Evolutionary conservation across 768 basidiomycete species (phyloP), one percentile per base, ranked within the genome.

Genomic region (Leccinum pellstonianum): DNA sequence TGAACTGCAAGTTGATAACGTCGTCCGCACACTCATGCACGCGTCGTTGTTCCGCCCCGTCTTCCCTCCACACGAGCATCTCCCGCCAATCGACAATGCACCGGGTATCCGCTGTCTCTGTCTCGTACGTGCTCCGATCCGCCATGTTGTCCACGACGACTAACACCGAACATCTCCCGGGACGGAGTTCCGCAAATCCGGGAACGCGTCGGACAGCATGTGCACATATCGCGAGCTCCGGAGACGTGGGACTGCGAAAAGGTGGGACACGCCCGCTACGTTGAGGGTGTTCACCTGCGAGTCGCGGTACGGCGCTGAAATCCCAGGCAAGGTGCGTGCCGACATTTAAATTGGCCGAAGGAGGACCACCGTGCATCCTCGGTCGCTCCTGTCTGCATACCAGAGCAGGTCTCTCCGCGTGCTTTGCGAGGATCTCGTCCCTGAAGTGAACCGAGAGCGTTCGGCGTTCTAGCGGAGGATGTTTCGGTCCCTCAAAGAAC

Each of bases 1-100:
- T 93, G 67, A 93, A 94, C 67, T 94, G 91, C 58, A 94, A 65
- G 66, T 91, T 94, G 53, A 92, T 85, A 5, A 92, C 78, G 29
- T 93, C 91, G 57, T 90, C 84, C 47, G 68, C 66, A 3, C 81
- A 73, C n/a, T 80, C 75, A 54, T 75, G 74, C 52, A 86, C 80
- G 19, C 77, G 56, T 37, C 69, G 67, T 25, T 65, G 71, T 67
- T 86, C 84, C 37, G 56, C 64, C 0, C 73, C 69, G 58, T 81
- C 81, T 66, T 86, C 83, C 57, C 80, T 72, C 90, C 90, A 93
- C 3, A 90, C 74, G 33, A 92, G 68, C 11, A 85, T 74, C 64
- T 93, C 91, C 25, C 84, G 81, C 81, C 90, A 92, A 69, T 91
- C 89, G 27, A 87, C 76, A 10, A 80, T 77, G 55, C 83, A 78